These are phyloP conservation scores for Trametes coccinea DNA, from an alignment of 768 basidiomycete genomes.

Conservation along the genomic window DNA sequence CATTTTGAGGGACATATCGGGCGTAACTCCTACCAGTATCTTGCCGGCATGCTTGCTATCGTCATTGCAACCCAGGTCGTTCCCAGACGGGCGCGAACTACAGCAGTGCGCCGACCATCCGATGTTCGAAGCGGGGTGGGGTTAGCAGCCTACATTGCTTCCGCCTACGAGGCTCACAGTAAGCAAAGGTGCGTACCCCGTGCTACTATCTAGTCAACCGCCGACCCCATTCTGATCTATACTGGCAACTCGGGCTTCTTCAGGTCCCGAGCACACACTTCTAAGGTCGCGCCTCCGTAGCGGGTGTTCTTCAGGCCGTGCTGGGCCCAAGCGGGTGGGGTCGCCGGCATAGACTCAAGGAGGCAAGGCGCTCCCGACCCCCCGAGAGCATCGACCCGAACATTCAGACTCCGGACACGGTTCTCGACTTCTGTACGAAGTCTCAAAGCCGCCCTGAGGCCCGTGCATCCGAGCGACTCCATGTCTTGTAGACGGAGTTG, in stretches of 20 bases:
- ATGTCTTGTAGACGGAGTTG: not conserved
- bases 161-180: no score
- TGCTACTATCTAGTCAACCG: no score
- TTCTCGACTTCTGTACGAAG: slow-evolving; percentile 1
- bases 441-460: slow-evolving; percentile 11
- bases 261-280: not conserved
- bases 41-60: not conserved
- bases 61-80: not conserved
- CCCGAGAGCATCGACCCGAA: not conserved
- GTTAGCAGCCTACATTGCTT: no score
- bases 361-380: not conserved
- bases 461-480: slow-evolving; percentile 21
- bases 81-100: not conserved
- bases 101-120: not conserved
- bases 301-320: slow-evolving; percentile 6
- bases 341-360: not conserved
- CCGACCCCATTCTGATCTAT: not conserved
- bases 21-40: not conserved
- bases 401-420: slow-evolving; percentile 10
- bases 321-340: not conserved
- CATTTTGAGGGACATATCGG: slow-evolving; percentile 2
- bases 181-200: not conserved
- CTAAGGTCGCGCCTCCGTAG: not conserved
- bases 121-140: not conserved
- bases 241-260: not conserved